Percentiles rank a stretch among this genome's conserved stretches.
Evolutionary conservation across 2,329 filamentous ascomycete genomes (phyloP).

Genomic region (Neofusicoccum sp.): DNA sequence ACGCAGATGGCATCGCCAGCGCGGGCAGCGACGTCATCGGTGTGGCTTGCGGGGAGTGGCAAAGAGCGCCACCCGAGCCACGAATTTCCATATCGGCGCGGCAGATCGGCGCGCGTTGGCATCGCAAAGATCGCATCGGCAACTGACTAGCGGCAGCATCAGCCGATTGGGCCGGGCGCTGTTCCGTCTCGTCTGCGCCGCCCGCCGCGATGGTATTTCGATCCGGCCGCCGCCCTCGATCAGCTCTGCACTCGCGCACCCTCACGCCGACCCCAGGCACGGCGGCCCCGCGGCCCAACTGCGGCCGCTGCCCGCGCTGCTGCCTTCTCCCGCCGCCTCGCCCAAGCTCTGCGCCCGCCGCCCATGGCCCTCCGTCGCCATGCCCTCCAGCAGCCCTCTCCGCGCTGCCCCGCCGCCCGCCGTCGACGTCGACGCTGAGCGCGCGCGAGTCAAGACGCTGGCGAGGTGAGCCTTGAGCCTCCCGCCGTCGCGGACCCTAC

Average conservation of each 20-base stretch:
- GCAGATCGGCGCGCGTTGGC: not conserved
- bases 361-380: not conserved
- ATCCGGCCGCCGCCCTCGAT: not conserved
- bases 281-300: no score
- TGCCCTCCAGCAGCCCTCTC: not conserved
- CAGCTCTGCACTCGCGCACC: not conserved
- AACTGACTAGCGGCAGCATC: not conserved
- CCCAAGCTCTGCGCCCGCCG: not conserved
- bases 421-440: not conserved
- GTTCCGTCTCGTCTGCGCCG: not conserved
- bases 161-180: not conserved
- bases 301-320: no score
- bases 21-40: not conserved
- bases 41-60: constrained; percentile 1
- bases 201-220: not conserved
- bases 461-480: not conserved
- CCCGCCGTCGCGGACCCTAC: not conserved
- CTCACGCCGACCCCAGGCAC: no score
- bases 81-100: not conserved
- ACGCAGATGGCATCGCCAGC: not conserved
- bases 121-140: not conserved
- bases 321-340: no score
- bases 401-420: not conserved
- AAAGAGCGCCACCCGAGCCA: constrained; percentile 1
- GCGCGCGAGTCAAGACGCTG: constrained; percentile 3